A percentile compares a stretch with the other conserved stretches of the same genome.
Conservation (phyloP, 2,329 filamentous ascomycete species). For the Pseudogymnoascus destructans region DNA sequence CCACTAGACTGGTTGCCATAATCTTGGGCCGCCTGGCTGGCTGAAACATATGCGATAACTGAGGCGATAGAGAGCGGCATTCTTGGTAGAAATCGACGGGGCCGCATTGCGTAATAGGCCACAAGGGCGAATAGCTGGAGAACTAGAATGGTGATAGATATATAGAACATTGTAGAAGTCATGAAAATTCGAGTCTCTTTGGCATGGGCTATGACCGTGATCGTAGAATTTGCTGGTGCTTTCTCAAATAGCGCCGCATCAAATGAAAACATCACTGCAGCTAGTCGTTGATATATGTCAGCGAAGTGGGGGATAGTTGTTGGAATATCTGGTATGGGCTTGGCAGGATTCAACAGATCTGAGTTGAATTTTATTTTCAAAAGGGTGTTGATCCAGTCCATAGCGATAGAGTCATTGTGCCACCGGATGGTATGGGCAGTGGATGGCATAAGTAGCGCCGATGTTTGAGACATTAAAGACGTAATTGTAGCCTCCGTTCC, state of each 20-base stretch:
- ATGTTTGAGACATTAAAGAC: constrained; percentile 7
- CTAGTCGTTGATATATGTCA: constrained; percentile 28
- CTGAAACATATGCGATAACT: constrained; percentile 34
- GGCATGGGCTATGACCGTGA: too few species aligned
- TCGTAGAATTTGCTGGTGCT: constrained; percentile 11
- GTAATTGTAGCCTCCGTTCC: neutral
- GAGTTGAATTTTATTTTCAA: constrained; percentile 24
- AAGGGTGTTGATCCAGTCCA: constrained; percentile 38
- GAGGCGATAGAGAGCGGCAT: constrained; percentile 40
- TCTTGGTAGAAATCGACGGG: constrained; percentile 33
- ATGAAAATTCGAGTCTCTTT: constrained; percentile 36
- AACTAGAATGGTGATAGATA: constrained; percentile 32
- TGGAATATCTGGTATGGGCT: constrained; percentile 25
- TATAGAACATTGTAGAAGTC: constrained; percentile 32
- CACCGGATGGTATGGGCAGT: too few species aligned
- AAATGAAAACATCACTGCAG: constrained; percentile 32
- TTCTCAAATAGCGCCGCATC: constrained; percentile 30
- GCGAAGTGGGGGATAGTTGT: constrained; percentile 19
- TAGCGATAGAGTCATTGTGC: constrained; percentile 35
- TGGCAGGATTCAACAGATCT: constrained; percentile 27
- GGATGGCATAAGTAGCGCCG: too few species aligned
- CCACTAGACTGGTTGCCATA: neutral
- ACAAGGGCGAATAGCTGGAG: constrained; percentile 33
- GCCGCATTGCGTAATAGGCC: constrained; percentile 30
- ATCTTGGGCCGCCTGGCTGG: constrained; percentile 32